A percentile compares a stretch with the other conserved stretches of the same genome.
Evolutionary conservation across 306 rosid species (phyloP).

Genomic region (Vachellia pachyceras): DNA sequence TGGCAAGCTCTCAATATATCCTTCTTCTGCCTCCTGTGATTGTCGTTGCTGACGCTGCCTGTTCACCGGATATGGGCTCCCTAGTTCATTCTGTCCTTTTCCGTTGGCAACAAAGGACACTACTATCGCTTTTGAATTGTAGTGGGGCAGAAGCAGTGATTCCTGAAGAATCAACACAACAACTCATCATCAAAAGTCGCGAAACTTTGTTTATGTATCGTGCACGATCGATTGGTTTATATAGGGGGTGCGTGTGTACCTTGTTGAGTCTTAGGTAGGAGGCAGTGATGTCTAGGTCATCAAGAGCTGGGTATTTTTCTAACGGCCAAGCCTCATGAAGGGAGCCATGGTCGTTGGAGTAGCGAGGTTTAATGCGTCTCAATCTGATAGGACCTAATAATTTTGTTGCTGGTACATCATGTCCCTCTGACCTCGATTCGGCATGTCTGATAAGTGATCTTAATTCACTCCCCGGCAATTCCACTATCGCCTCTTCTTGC

Average conservation of each 20-base stretch:
- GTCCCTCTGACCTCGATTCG: not conserved
- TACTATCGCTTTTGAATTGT: slow-evolving; percentile 28
- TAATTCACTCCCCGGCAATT: not conserved
- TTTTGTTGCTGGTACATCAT: slow-evolving; percentile 10
- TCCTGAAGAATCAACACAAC: slow-evolving; percentile 8
- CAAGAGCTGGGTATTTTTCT: slow-evolving; percentile 1
- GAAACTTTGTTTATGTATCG: too few species aligned
- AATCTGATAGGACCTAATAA: not conserved
- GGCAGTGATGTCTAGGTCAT: slow-evolving; percentile 2
- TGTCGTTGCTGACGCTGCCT: not conserved
- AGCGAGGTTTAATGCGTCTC: not conserved
- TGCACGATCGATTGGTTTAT: too few species aligned
- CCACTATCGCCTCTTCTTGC: slow-evolving; percentile 28
- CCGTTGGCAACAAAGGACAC: slow-evolving; percentile 23
- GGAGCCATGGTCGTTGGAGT: slow-evolving; percentile 42
- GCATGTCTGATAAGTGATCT: not conserved
- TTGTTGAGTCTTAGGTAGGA: slow-evolving; percentile 18
- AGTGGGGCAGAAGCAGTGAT: slow-evolving; percentile 36
- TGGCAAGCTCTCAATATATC: slow-evolving; percentile 11
- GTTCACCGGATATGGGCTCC: not conserved
- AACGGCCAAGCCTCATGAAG: slow-evolving; percentile 27
- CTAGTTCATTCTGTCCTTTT: slow-evolving; percentile 25
- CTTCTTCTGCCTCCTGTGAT: not conserved
- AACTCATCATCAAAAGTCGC: not conserved
- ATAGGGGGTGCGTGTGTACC: not conserved